A percentile compares a stretch with the other conserved stretches of the same genome.
Conservation (phyloP, 2,329 filamentous ascomycete genomes). For the Pseudogymnoascus sp. region DNA sequence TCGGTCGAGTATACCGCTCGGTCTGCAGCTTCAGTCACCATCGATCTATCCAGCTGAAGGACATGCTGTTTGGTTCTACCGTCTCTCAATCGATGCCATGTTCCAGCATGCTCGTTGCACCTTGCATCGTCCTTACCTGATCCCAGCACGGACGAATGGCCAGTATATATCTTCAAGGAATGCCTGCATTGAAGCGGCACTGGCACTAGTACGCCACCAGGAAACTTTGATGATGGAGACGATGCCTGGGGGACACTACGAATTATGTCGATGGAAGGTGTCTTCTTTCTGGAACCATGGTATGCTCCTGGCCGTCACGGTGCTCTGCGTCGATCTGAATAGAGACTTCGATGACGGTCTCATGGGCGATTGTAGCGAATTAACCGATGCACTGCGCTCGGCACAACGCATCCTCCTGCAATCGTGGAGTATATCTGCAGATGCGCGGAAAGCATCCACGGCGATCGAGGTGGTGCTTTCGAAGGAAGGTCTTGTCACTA, state of each 20-base stretch:
- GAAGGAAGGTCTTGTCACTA: not conserved
- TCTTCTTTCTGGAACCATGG: constrained; percentile 52
- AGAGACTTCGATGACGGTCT: not conserved
- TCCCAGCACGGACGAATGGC: constrained; percentile 32
- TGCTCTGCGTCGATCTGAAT: constrained; percentile 41
- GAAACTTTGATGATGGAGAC: constrained; percentile 39
- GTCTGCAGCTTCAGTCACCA: not conserved
- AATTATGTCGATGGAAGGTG: constrained; percentile 42
- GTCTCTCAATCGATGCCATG: not conserved
- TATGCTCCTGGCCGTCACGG: constrained; percentile 52
- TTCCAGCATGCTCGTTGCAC: not conserved
- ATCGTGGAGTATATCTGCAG: not conserved
- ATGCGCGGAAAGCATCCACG: not conserved
- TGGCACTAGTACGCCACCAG: constrained; percentile 43
- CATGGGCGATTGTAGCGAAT: not conserved
- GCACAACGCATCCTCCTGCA: not conserved
- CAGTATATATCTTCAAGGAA: constrained; percentile 49
- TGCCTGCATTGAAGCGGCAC: constrained; percentile 43
- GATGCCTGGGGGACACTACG: not conserved
- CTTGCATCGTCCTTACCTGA: constrained; percentile 44
- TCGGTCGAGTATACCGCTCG: not conserved
- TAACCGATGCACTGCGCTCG: not conserved
- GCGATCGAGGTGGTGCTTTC: not conserved
- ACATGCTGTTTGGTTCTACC: not conserved
- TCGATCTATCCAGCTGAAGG: not conserved